A percentile compares a stretch with the other conserved stretches of the same genome.
These are phyloP conservation scores for Jacaranda mimosifolia DNA, from an alignment of 257 asterid genomes.

Conservation along the genomic window DNA sequence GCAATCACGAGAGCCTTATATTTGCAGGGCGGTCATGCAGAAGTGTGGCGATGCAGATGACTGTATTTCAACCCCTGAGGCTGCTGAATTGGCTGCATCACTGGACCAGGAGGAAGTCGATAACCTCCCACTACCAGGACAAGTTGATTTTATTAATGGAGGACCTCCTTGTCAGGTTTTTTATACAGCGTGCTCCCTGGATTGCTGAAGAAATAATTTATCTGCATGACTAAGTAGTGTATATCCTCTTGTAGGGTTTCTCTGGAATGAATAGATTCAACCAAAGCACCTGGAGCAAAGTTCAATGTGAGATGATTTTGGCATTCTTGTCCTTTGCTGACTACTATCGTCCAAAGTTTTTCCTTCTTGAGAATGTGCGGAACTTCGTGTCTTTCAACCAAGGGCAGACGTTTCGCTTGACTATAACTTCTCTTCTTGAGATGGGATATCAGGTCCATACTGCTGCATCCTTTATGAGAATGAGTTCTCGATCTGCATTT, in stretches of 20 bases:
- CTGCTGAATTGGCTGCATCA: constrained; percentile 73
- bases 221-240: constrained; percentile 28
- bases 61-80: constrained; percentile 91
- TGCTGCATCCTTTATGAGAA: constrained; percentile 23
- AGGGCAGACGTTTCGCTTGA: constrained; percentile 92
- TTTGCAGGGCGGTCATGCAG: constrained; percentile 89
- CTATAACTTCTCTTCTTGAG: constrained; percentile 93
- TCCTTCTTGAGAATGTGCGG: constrained; percentile 95
- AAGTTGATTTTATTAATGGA: constrained; percentile 96
- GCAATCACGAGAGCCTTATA: constrained; percentile 32
- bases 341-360: constrained; percentile 86
- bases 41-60: constrained; percentile 90
- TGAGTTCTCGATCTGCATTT: constrained; percentile 7
- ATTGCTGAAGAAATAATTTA: constrained; percentile 7
- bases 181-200: constrained; percentile 28
- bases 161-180: constrained; percentile 99
- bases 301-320: constrained; percentile 96
- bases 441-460: constrained; percentile 91
- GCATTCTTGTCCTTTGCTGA: constrained; percentile 95
- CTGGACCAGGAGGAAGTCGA: constrained; percentile 63
- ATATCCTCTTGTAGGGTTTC: constrained; percentile 75
- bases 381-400: constrained; percentile 94
- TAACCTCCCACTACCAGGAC: constrained; percentile 87
- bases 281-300: constrained; percentile 97
- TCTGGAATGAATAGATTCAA: constrained; percentile 98